Base-by-base conservation (phyloP, 371 early-diverging fungal species). In the Mortierella sp. region DNA sequence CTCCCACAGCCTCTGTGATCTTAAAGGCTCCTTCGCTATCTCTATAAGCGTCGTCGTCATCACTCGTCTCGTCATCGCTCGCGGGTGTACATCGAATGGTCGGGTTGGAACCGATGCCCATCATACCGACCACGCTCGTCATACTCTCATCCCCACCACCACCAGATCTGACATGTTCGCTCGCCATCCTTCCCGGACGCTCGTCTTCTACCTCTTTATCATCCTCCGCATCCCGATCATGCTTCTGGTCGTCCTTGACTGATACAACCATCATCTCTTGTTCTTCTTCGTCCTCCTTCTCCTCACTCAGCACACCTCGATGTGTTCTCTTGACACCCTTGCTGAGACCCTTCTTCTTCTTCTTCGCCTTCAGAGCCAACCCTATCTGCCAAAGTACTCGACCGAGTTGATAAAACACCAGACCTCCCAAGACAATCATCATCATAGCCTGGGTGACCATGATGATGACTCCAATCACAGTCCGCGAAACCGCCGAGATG, bases 91-190 rank as follows among this genome's bases (percentile, higher is more conserved):
- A 69, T 8, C 42, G 56, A n/a, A 68, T 64, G 12, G 47, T 69
- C 4, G 69, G 76, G 23, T 69, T 68, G 12, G 64, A 60, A 9
- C 70, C 62, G 34, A 70, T 70, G 7, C 70, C 62, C 70, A 76
- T 76, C 70, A 61, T 64, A 1, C 65, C 70, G 9, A 76, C 62
- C 32, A 76, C 48, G 14, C 61, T 64, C 7, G 78, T 55, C 28
- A 75, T 60, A 26, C 76, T 75, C 11, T 52, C 47, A 24, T 46
- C 32, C 7, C 14, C 37, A 1, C 37, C 37, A 7, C 30, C 39
- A 19, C 48, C 37, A 9, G 27, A 7, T 1, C 64, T 52, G 6
- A 52, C 23, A 8, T 43, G 56, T 17, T 76, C 78, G 21, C 57
- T 44, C 1, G 70, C 78, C 21, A 15, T 69, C 23, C 78, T 55